These are phyloP conservation scores for Amylostereum chailletii DNA, from an alignment of 1,284 basidiomycete genomes.

Conservation along the genomic window DNA sequence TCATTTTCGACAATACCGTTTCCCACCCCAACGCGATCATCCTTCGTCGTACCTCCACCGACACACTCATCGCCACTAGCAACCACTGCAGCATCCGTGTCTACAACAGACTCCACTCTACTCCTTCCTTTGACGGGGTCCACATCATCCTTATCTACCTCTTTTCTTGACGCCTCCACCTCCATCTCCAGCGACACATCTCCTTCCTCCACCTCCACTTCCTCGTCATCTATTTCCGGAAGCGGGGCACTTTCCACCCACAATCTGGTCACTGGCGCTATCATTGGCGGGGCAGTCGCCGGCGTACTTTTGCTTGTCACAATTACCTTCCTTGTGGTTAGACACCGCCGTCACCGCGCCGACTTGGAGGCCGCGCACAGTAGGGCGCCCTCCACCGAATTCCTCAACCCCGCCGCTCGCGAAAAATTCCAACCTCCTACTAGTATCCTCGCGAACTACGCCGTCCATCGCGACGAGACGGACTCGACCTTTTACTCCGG, in stretches of 20 bases:
- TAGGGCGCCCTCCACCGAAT: slow-evolving; percentile 42
- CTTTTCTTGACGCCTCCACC: neutral
- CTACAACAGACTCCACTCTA: neutral
- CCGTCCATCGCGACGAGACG: too few relatives aligned
- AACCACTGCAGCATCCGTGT: neutral
- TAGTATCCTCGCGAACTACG: too few relatives aligned
- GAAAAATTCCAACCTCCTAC: neutral
- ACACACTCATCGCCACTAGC: neutral
- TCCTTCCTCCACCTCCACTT: neutral
- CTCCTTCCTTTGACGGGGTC: neutral
- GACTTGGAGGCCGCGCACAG: slow-evolving; percentile 21
- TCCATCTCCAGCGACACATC: neutral
- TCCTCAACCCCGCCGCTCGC: slow-evolving; percentile 16
- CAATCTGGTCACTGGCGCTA: slow-evolving; percentile 13
- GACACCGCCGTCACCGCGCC: slow-evolving; percentile 22
- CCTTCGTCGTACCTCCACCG: neutral
- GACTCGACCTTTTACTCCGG: too few relatives aligned
- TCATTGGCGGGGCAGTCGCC: slow-evolving; percentile 36
- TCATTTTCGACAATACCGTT: neutral
- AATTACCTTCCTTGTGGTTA: slow-evolving; percentile 18
- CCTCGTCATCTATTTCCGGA: neutral
- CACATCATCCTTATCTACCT: neutral
- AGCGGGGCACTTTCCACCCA: neutral
- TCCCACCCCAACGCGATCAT: neutral
- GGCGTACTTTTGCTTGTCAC: slow-evolving; percentile 22